phyloP scores from a whole-genome alignment of 129 eudicot genomes.

The Chrysanthemum lavandulifolium region DNA sequence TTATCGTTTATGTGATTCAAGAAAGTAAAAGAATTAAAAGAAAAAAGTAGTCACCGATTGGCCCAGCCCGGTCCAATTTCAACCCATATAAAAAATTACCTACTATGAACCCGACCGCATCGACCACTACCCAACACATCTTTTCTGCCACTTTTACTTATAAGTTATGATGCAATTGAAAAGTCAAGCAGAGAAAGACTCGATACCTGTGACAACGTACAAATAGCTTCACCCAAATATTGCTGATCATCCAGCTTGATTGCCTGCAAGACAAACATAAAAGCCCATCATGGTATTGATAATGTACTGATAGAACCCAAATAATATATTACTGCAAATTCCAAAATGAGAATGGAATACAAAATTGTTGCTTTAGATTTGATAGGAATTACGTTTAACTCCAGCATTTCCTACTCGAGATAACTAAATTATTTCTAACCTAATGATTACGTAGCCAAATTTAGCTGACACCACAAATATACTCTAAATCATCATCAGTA shows the following conservation, averaged over 20 bases:
- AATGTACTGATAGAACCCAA: too few species aligned
- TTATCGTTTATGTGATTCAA: too few species aligned
- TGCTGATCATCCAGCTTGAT: conserved; percentile 90
- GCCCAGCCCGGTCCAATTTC: not conserved
- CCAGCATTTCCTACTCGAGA: too few species aligned
- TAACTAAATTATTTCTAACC: too few species aligned
- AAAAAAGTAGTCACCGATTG: too few species aligned
- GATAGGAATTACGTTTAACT: too few species aligned
- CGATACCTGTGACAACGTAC: conserved; percentile 71
- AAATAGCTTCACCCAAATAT: conserved; percentile 78
- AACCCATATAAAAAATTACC: not conserved
- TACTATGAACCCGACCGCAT: not conserved
- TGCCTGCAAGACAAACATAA: conserved; percentile 41
- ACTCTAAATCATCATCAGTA: conserved; percentile 15
- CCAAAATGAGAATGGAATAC: too few species aligned
- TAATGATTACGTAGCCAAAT: not conserved
- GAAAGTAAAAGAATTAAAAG: too few species aligned
- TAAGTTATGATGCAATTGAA: conserved; percentile 10
- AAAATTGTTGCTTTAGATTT: too few species aligned
- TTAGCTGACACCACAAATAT: conserved; percentile 3
- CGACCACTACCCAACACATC: not conserved
- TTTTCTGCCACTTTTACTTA: not conserved
- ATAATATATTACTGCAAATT: too few species aligned
- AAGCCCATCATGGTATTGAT: not conserved
- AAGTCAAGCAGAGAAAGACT: conserved; percentile 7